These are phyloP conservation scores for Albizia julibrissin DNA, from an alignment of 306 rosid genomes.

Conservation along the genomic window DNA sequence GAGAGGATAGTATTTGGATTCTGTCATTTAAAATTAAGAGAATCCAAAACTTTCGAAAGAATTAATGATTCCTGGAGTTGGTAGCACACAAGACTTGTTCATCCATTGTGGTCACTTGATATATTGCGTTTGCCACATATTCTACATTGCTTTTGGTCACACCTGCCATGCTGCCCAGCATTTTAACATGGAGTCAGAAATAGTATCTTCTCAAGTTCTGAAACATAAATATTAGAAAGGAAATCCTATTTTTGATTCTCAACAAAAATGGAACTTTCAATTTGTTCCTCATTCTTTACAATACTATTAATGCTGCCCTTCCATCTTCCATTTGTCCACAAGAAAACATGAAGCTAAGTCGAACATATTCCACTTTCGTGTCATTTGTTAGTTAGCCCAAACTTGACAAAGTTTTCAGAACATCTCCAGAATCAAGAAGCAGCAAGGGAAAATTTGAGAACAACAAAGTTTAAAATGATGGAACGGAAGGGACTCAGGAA, in stretches of 20 bases:
- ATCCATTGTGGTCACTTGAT: slow-evolving; percentile 33
- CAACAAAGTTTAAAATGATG: not conserved
- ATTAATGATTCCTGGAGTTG: not conserved
- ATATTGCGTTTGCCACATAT: slow-evolving; percentile 45
- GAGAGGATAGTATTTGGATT: not conserved
- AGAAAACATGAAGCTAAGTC: not conserved
- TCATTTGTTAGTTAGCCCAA: not conserved
- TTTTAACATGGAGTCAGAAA: slow-evolving; percentile 20
- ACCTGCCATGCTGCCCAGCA: slow-evolving; percentile 75
- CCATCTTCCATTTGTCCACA: not conserved
- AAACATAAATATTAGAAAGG: not conserved
- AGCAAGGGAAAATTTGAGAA: not conserved
- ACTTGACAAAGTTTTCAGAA: not conserved
- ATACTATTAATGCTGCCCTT: not conserved
- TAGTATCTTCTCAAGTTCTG: not conserved
- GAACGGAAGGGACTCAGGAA: not conserved
- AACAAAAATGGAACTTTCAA: not conserved
- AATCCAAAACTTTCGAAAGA: not conserved
- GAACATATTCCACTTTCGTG: not conserved
- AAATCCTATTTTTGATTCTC: not conserved
- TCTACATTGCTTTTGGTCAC: slow-evolving; percentile 44
- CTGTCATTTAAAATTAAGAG: not conserved
- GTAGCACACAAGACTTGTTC: not conserved
- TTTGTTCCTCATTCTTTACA: not conserved
- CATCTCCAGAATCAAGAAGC: not conserved